Percentiles rank a stretch among this genome's conserved stretches.
These are phyloP conservation scores for Colletotrichum kahawae DNA, from an alignment of 2,329 filamentous ascomycete species.

Conservation along the genomic window DNA sequence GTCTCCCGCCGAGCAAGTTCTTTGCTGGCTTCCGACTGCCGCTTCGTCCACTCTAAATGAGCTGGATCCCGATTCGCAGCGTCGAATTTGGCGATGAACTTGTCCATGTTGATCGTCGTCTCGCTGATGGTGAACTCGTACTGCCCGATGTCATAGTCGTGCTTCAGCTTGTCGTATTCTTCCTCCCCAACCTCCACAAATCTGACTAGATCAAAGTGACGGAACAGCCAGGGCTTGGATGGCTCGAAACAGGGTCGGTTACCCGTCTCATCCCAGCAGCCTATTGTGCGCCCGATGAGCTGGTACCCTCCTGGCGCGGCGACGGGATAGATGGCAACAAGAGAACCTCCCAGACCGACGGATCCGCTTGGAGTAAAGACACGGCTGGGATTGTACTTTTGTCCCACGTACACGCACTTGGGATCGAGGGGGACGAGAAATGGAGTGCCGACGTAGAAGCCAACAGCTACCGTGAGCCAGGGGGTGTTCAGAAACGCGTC, in stretches of 20 bases:
- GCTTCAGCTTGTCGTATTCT: slow-evolving; percentile 32
- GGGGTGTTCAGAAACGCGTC: slow-evolving; percentile 34
- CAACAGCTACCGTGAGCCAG: slow-evolving; percentile 34
- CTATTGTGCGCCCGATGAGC: slow-evolving; percentile 36
- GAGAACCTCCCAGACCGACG: slow-evolving; percentile 39
- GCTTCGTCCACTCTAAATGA: background rate
- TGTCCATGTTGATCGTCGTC: slow-evolving; percentile 34
- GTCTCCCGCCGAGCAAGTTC: background rate
- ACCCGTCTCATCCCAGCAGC: slow-evolving; percentile 38
- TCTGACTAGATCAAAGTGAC: slow-evolving; percentile 37
- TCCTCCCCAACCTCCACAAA: slow-evolving; percentile 38
- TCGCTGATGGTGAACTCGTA: slow-evolving; percentile 22
- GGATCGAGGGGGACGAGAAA: slow-evolving; percentile 33
- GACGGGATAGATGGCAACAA: slow-evolving; percentile 40
- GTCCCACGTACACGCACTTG: slow-evolving; percentile 24
- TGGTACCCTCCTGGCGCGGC: slow-evolving; percentile 45
- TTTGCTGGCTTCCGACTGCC: background rate
- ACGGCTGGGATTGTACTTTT: slow-evolving; percentile 39
- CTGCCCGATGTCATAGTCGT: slow-evolving; percentile 33
- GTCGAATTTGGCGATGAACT: slow-evolving; percentile 51
- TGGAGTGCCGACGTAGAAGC: slow-evolving; percentile 41
- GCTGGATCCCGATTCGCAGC: background rate
- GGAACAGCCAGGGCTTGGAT: slow-evolving; percentile 39
- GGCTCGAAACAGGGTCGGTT: slow-evolving; percentile 32
- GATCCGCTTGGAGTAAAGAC: slow-evolving; percentile 39